Percentiles rank a stretch among this genome's conserved stretches.
phyloP scores from a whole-genome alignment of 768 basidiomycete species.

The Termitomyces sp. region DNA sequence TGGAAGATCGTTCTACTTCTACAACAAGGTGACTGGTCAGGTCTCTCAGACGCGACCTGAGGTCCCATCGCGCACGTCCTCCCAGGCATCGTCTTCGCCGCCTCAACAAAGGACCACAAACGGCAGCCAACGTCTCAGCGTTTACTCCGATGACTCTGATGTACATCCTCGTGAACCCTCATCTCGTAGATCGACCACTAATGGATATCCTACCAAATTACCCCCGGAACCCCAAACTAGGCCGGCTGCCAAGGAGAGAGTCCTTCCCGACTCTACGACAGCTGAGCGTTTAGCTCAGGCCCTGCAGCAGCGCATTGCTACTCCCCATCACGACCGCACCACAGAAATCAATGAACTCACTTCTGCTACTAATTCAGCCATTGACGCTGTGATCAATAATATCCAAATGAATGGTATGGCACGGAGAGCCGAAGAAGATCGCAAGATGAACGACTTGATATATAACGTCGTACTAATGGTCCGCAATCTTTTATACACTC shows the following conservation, averaged over 20 bases:
- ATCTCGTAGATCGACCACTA: conserved; percentile 26
- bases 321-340: conserved; percentile 56
- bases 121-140: conserved; percentile 50
- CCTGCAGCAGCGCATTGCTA: conserved; percentile 57
- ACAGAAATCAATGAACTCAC: conserved; percentile 49
- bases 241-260: conserved; percentile 19
- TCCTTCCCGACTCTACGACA: conserved; percentile 52
- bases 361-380: conserved; percentile 54
- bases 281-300: conserved; percentile 67
- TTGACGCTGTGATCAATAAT: conserved; percentile 61
- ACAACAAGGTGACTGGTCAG: conserved; percentile 68
- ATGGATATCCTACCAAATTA: conserved; percentile 23
- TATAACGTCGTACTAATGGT: conserved; percentile 66
- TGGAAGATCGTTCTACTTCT: conserved; percentile 76
- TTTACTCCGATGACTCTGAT: conserved; percentile 81
- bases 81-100: conserved; percentile 20
- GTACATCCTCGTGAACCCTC: conserved; percentile 48
- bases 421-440: conserved; percentile 54
- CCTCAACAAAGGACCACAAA: conserved; percentile 31
- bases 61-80: conserved; percentile 13
- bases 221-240: conserved; percentile 11
- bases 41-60: conserved; percentile 72
- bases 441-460: conserved; percentile 62
- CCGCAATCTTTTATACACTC: conserved; percentile 72
- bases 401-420: conserved; percentile 45